phyloP scores from a whole-genome alignment of 495 filamentous ascomycete genomes.

The Trichoderma reesei region DNA sequence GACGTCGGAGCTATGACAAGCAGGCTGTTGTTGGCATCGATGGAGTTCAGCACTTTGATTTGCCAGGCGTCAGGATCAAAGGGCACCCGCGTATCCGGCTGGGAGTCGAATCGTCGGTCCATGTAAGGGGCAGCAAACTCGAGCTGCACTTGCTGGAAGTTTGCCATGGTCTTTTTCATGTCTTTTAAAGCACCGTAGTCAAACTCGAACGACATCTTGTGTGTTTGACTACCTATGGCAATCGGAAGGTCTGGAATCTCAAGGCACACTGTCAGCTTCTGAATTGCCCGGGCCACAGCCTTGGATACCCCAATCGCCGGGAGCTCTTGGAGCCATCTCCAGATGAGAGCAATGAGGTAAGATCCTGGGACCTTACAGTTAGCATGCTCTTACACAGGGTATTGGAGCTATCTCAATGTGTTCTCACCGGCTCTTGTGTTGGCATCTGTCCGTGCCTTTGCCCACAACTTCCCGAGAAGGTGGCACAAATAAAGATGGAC shows the following conservation, averaged over 20 bases:
- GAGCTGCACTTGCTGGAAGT: constrained; percentile 48
- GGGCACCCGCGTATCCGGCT: constrained; percentile 51
- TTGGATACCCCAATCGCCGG: background rate
- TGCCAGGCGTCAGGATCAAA: constrained; percentile 75
- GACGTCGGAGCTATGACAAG: constrained; percentile 73
- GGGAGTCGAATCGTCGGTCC: constrained; percentile 60
- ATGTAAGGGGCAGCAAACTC: constrained; percentile 60
- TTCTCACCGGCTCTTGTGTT: background rate
- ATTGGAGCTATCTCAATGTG: background rate
- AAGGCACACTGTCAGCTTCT: background rate
- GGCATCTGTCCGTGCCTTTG: background rate
- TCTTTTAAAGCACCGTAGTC: constrained; percentile 7
- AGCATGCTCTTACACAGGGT: background rate
- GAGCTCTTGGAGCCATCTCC: constrained; percentile 2
- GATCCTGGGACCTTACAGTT: constrained; percentile 2
- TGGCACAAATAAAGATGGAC: constrained; percentile 37
- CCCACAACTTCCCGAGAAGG: constrained; percentile 24
- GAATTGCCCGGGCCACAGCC: background rate
- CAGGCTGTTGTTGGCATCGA: constrained; percentile 56
- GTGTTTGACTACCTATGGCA: background rate
- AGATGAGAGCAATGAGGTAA: background rate
- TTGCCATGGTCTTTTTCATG: constrained; percentile 10
- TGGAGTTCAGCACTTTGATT: constrained; percentile 58
- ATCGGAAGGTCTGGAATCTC: background rate
- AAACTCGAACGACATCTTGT: constrained; percentile 12